Base-by-base conservation (phyloP, 2,329 filamentous ascomycete species). In the Dothiorella sarmentorum region DNA sequence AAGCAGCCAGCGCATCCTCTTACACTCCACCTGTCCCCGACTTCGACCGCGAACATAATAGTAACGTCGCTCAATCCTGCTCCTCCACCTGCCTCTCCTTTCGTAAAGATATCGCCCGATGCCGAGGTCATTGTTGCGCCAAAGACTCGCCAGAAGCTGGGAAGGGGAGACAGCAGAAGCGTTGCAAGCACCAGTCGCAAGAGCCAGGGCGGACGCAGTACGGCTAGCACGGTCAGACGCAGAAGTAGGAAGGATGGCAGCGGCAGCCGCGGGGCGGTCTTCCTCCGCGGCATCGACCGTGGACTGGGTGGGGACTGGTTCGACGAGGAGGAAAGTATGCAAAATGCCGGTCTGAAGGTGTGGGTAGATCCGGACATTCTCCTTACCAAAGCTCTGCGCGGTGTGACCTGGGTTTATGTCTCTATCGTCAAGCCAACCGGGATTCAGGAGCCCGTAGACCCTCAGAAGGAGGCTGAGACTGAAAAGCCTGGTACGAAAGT, bases 121-220 rank as follows among this genome's bases (percentile, higher is more conserved):
- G 93, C 93, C 20, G 94, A 99, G 74, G 92, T 99, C 51, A 96
- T 97, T 63, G 94, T 99, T 61, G 94, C 94, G 3, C 94, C 94
- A 0, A 99, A 99, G 76, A 88, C 87, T 24, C 84, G 93, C 58
- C 81, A 88, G 40, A 91, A 90, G 71, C 76, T 81, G 31, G 78
- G 85, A 3, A 83, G 86, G 58, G 81, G 76, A 60, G 75, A 77
- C 65, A 91, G 83, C 68, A 82, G 88, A 60, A 97, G 92, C 69
- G 88, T 92, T 7, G 82, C 87, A 0, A 91, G 89, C 66, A 88
- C 87, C 2, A 90, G 90, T 43, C 86, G 87, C 64, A 91, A 87
- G 67, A 93, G 90, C 69, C 82, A 73, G 27, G 78, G 80, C 10
- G 82, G 86, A 7, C 88, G 89, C 71, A 94, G 88, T 66, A 81